phyloP scores from a whole-genome alignment of 768 basidiomycete genomes.

The Hypsizygus marmoreus region DNA sequence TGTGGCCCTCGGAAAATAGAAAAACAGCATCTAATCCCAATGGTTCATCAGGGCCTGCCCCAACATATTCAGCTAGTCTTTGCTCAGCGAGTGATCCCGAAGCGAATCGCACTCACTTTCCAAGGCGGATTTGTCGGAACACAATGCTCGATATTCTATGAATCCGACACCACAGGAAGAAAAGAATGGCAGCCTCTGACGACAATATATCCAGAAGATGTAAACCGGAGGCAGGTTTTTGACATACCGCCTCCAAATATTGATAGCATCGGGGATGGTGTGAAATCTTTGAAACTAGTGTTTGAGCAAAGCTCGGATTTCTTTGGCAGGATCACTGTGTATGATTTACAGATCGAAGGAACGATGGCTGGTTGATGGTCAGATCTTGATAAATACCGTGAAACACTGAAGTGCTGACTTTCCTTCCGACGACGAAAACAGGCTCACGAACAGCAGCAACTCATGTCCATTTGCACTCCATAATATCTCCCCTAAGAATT shows the following conservation, averaged over 20 bases:
- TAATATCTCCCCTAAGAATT: too few species aligned
- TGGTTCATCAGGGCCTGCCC: slow-evolving; percentile 63
- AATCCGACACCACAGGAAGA: slow-evolving; percentile 20
- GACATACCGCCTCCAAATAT: slow-evolving; percentile 39
- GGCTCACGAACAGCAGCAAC: too few species aligned
- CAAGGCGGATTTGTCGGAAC: slow-evolving; percentile 87
- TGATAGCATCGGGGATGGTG: slow-evolving; percentile 26
- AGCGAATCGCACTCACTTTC: slow-evolving; percentile 64
- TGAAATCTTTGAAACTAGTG: slow-evolving; percentile 58
- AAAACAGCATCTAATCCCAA: background rate
- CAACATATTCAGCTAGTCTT: slow-evolving; percentile 76
- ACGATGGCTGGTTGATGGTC: too few species aligned
- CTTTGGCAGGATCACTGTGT: slow-evolving; percentile 51
- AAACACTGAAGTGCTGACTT: too few species aligned
- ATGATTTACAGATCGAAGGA: slow-evolving; percentile 16
- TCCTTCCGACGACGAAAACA: too few species aligned
- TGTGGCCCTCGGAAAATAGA: slow-evolving; percentile 20
- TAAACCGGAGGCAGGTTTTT: slow-evolving; percentile 73
- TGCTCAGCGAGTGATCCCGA: slow-evolving; percentile 52
- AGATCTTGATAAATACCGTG: too few species aligned
- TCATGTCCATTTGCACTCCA: too few species aligned
- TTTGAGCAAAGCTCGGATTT: slow-evolving; percentile 86
- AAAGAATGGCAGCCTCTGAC: slow-evolving; percentile 53
- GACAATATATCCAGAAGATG: slow-evolving; percentile 76
- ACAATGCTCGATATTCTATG: slow-evolving; percentile 52